Evolutionary conservation across 257 asterid species (phyloP).

Genomic region (Leonotis leonurus): DNA sequence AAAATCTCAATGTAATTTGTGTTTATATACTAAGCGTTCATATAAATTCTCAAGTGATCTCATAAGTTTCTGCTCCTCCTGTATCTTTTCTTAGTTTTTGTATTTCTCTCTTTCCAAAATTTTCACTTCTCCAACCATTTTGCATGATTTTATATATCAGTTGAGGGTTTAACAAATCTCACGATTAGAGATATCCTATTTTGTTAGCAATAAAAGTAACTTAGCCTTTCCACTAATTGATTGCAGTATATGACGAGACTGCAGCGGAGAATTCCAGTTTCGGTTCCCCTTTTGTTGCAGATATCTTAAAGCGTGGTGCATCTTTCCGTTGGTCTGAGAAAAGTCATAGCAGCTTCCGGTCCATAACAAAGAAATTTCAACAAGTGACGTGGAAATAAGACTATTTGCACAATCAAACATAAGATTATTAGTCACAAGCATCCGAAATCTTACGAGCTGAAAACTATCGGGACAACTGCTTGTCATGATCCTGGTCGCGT

Average conservation of each 20-base stretch:
- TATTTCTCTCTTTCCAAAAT: not conserved
- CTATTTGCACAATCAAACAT: not conserved
- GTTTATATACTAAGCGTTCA: not conserved
- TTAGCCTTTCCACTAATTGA: not conserved
- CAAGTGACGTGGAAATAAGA: slow-evolving; percentile 54
- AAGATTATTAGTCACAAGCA: not conserved
- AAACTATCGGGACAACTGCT: not conserved
- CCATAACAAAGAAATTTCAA: slow-evolving; percentile 69
- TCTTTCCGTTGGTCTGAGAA: slow-evolving; percentile 79
- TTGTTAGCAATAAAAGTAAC: not conserved
- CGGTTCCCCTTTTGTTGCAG: slow-evolving; percentile 68
- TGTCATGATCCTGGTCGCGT: not conserved
- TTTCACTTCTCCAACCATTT: not conserved
- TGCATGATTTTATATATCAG: not conserved
- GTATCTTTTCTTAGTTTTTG: not conserved
- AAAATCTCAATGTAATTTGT: not conserved
- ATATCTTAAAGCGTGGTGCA: slow-evolving; percentile 46
- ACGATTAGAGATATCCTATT: not conserved
- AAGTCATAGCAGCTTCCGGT: slow-evolving; percentile 72
- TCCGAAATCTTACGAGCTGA: not conserved
- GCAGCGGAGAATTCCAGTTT: slow-evolving; percentile 37
- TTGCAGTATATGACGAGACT: slow-evolving; percentile 65
- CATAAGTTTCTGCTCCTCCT: too few relatives aligned
- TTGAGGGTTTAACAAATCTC: not conserved
- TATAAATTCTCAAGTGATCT: not conserved